Evolutionary conservation across 169 alveolate species (phyloP), one percentile per base, ranked within the genome.

Genomic region (Plasmodium ovale): DNA sequence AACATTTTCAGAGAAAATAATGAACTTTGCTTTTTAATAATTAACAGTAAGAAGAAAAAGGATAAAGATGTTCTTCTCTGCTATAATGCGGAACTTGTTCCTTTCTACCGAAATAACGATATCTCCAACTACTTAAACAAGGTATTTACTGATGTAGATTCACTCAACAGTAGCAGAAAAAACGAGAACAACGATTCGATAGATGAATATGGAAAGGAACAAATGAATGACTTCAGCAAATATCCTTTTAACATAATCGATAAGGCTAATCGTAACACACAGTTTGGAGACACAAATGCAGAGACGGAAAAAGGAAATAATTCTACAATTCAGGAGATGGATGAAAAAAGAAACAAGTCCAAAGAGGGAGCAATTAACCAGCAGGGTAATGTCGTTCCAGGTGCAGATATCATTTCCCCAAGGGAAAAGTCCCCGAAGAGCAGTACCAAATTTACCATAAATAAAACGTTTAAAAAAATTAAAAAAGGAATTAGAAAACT

Each of bases 1-100:
- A 85, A 85, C 37, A 56, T 85, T 25, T 85, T 85, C 69, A 60
- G 91, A 69, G 62, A 44, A 60, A 25, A 85, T 62, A 85, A 85
- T 35, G 77, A 85, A 69, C 31, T 85, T 31, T 85, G 91, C n/a
- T 68, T 85, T 72, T 21, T 82, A 65, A 25, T 72, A 33, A 19
- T 74, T 47, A 31, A 64, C 16, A 47, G 70, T 39, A 64, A 7
- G 14, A 49, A 49, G 0, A 7, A 39, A 2, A 44, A 6, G 39
- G 54, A 10, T n/a, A 82, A 82, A 54, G 44, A 85, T 42, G 27
- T 23, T 6, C 79, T 31, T 37, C 3, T 85, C 2, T 85, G 91
- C n/a, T 85, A 54, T 47, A 42, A 56, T 27, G 91, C 87, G 23
- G 79, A 54, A 16, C 14, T 69, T 10, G 87, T 85, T 31, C 91